These are phyloP conservation scores for Yamadazyma mexicana DNA, from an alignment of 1,139 yeast species.

Conservation along the genomic window DNA sequence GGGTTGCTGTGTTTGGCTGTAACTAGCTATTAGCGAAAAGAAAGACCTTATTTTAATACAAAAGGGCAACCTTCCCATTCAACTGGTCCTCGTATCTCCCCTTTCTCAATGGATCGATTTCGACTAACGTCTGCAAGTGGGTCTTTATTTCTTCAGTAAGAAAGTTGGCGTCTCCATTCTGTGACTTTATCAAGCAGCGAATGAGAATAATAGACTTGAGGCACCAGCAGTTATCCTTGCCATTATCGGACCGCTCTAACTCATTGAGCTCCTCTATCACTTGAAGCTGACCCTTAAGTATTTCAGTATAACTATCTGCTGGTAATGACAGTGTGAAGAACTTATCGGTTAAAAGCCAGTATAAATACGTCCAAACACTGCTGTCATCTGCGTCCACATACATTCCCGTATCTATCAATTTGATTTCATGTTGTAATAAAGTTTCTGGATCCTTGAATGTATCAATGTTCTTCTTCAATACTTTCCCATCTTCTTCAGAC, in stretches of 20 bases:
- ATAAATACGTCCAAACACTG: slow-evolving; percentile 85
- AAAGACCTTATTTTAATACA: background rate
- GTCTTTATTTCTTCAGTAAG: slow-evolving; percentile 27
- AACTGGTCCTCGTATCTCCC: slow-evolving; percentile 56
- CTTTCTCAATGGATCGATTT: slow-evolving; percentile 69
- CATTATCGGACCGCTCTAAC: slow-evolving; percentile 58
- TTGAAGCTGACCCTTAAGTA: slow-evolving; percentile 40
- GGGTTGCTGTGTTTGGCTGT: no score
- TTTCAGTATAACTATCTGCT: slow-evolving; percentile 19
- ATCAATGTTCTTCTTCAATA: slow-evolving; percentile 11
- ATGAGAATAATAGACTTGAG: slow-evolving; percentile 53
- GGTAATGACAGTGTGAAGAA: slow-evolving; percentile 38
- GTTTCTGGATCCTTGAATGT: slow-evolving; percentile 25
- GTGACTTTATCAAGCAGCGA: slow-evolving; percentile 28
- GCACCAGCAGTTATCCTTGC: slow-evolving; percentile 70
- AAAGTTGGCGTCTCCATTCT: slow-evolving; percentile 6
- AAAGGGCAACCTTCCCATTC: slow-evolving; percentile 13
- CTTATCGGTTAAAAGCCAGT: slow-evolving; percentile 72
- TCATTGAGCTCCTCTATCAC: slow-evolving; percentile 56
- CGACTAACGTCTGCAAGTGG: slow-evolving; percentile 43
- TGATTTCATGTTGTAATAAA: slow-evolving; percentile 60
- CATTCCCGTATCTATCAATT: slow-evolving; percentile 76
- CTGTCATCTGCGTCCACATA: slow-evolving; percentile 94
- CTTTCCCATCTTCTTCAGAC: slow-evolving; percentile 17
- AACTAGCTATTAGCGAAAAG: no score